These are phyloP conservation scores for Penicillium freii DNA, from an alignment of 2,329 filamentous ascomycete species.

Conservation along the genomic window DNA sequence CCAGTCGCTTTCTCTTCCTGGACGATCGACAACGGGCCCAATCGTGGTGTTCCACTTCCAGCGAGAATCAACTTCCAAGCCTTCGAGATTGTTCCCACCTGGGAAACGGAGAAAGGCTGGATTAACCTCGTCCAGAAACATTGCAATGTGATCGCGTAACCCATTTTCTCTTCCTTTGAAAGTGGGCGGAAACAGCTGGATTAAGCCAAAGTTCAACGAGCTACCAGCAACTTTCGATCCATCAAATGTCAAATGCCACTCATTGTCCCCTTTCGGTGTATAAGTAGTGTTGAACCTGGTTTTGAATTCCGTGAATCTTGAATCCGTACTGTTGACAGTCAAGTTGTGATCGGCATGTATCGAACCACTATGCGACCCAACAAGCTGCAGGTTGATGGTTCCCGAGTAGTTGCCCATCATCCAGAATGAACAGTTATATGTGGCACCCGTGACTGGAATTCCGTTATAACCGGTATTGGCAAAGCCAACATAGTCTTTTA, in stretches of 20 bases:
- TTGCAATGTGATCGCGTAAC: constrained; percentile 55
- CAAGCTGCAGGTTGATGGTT: constrained; percentile 25
- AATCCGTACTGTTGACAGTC: constrained; percentile 23
- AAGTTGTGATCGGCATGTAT: constrained; percentile 30
- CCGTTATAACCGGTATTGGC: constrained; percentile 47
- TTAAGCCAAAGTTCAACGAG: constrained; percentile 27
- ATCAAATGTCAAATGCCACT: constrained; percentile 32
- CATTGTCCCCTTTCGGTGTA: constrained; percentile 27
- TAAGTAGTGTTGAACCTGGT: constrained; percentile 24
- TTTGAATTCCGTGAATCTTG: constrained; percentile 22
- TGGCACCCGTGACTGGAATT: constrained; percentile 27
- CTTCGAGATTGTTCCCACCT: constrained; percentile 61
- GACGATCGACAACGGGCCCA: constrained; percentile 44
- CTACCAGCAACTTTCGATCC: constrained; percentile 20
- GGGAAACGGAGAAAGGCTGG: constrained; percentile 63
- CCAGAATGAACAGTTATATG: constrained; percentile 33
- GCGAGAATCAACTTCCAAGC: constrained; percentile 29
- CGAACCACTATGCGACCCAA: constrained; percentile 24
- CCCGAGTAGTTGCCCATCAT: constrained; percentile 33
- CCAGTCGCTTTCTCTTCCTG: constrained; percentile 59
- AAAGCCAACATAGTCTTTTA: constrained; percentile 36
- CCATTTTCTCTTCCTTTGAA: constrained; percentile 50
- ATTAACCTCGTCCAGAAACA: constrained; percentile 53
- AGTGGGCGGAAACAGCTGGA: constrained; percentile 30
- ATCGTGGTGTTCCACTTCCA: constrained; percentile 47